A percentile compares a stretch with the other conserved stretches of the same genome.
phyloP scores from a whole-genome alignment of 1,139 yeast genomes.

The Kodamaea ohmeri region DNA sequence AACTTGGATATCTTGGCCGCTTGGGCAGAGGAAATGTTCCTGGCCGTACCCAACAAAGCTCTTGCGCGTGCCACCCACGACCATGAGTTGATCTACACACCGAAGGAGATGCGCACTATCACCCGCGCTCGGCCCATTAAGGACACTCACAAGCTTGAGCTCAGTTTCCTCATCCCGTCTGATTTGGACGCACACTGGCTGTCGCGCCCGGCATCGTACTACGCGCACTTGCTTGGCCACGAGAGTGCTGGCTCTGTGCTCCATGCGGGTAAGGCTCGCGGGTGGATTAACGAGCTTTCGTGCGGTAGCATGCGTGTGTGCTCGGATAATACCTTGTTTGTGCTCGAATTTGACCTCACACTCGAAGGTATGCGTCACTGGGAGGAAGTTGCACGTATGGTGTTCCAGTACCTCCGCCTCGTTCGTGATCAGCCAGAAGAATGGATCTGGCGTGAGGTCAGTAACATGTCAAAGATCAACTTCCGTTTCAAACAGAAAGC shows the following conservation, averaged over 20 bases:
- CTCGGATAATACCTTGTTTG: constrained; percentile 64
- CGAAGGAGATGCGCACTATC: constrained; percentile 50
- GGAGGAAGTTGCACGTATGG: constrained; percentile 52
- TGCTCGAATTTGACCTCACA: constrained; percentile 72
- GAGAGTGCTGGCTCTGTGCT: constrained; percentile 85
- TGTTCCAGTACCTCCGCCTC: constrained; percentile 73
- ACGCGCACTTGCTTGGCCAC: constrained; percentile 84
- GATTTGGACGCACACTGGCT: constrained; percentile 61
- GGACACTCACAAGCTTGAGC: constrained; percentile 65
- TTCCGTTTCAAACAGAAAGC: constrained; percentile 70
- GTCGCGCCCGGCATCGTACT: constrained; percentile 65
- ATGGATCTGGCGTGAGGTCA: constrained; percentile 53
- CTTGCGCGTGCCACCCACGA: constrained; percentile 50
- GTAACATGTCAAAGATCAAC: constrained; percentile 43
- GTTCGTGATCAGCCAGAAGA: constrained; percentile 55
- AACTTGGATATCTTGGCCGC: constrained; percentile 63
- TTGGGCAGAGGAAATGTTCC: constrained; percentile 71
- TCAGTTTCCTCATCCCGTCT: constrained; percentile 75
- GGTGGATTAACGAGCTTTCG: constrained; percentile 79
- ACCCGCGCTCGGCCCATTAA: constrained; percentile 78
- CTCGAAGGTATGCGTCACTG: constrained; percentile 65
- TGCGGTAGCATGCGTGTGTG: constrained; percentile 74
- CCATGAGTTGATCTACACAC: constrained; percentile 31
- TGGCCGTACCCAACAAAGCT: constrained; percentile 56
- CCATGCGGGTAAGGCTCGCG: constrained; percentile 61